Evolutionary conservation across 352 stramenopile species (phyloP).

Genomic region (Pythium rishiriense): DNA sequence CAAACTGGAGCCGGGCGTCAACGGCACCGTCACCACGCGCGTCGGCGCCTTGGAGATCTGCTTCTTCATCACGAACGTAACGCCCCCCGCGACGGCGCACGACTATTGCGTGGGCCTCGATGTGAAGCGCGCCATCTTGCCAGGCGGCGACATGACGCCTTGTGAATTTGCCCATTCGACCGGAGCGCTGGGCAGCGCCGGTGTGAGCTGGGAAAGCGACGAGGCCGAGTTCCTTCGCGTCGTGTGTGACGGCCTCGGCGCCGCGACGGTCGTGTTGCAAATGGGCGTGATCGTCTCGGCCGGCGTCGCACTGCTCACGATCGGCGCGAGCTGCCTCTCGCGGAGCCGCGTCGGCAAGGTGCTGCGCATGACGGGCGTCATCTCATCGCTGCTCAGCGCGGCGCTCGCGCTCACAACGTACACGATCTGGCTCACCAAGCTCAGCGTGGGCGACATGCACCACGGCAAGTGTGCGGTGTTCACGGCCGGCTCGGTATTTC

Average conservation of each 20-base stretch:
- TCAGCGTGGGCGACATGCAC: conserved; percentile 9
- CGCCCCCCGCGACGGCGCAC: not conserved
- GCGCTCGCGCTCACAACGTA: conserved; percentile 7
- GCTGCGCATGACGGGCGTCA: not conserved
- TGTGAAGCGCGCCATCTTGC: not conserved
- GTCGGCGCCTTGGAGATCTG: conserved; percentile 9
- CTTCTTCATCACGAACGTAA: conserved; percentile 8
- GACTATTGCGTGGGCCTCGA: conserved; percentile 1
- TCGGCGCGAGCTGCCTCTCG: not conserved
- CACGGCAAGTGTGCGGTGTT: conserved; percentile 11
- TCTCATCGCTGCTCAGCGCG: not conserved
- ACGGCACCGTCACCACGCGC: conserved; percentile 7
- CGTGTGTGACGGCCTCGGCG: conserved; percentile 5
- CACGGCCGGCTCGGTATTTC: conserved; percentile 12
- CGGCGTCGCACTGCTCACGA: not conserved
- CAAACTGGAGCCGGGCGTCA: conserved; percentile 1
- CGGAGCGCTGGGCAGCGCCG: not conserved
- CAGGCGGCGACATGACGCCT: not conserved
- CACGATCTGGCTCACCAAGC: conserved; percentile 12
- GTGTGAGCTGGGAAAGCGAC: not conserved
- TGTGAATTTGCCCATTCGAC: conserved; percentile 2
- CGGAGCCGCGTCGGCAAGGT: not conserved
- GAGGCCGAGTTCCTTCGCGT: conserved; percentile 5
- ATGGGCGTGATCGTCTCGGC: not conserved
- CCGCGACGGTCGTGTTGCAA: conserved; percentile 1